Conservation (phyloP, 345 rosid genomes). For the Acer campestre region DNA sequence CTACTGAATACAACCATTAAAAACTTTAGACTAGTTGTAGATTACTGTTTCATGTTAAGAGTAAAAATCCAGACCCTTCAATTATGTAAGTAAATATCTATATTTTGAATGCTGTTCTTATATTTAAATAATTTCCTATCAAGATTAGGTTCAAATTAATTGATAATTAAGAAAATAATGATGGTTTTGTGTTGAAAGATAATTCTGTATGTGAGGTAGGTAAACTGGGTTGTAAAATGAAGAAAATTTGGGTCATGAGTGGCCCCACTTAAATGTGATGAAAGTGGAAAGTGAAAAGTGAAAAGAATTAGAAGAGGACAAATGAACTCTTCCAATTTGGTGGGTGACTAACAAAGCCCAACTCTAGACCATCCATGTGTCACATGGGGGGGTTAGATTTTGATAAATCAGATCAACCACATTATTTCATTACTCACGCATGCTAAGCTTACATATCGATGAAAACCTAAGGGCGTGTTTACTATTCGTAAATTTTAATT, state of each 20-base stretch:
- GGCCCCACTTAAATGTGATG: too few relatives aligned
- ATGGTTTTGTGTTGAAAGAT: background rate
- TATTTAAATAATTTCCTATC: too few relatives aligned
- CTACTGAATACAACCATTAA: background rate
- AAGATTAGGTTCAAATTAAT: background rate
- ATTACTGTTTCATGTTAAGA: background rate
- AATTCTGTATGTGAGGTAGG: background rate
- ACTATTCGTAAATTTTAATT: too few relatives aligned
- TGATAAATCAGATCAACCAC: slow-evolving; percentile 7
- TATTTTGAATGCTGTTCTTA: background rate
- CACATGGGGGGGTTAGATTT: background rate
- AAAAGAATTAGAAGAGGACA: background rate
- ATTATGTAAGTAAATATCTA: background rate
- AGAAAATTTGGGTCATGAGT: background rate
- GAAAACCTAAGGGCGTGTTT: too few relatives aligned
- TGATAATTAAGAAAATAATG: background rate
- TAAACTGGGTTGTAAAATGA: background rate
- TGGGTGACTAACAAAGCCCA: slow-evolving; percentile 6
- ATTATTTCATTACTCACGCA: background rate
- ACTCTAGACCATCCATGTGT: background rate
- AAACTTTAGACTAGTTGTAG: background rate
- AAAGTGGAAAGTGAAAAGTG: too few relatives aligned
- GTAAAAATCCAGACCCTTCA: background rate
- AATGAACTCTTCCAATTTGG: background rate
- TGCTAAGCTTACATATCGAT: too few relatives aligned